Evolutionary conservation across 1,139 yeast species (phyloP), one percentile per base, ranked within the genome.

Genomic region (Taphrina populina): DNA sequence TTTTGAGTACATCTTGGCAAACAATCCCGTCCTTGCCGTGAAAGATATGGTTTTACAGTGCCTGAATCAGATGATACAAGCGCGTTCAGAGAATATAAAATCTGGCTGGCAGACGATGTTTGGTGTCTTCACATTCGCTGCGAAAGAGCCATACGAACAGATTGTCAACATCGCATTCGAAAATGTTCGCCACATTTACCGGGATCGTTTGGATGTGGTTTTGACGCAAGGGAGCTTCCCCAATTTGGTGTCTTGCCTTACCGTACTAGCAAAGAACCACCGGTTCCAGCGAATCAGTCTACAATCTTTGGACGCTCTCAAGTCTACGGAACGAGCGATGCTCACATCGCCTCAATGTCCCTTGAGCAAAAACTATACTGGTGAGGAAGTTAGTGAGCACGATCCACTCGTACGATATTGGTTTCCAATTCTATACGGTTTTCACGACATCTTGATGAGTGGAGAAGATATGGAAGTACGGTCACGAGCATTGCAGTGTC

Each of bases 51-150:
- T 88, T 6, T 74, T 94, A 60, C 96, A 90, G 64, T 90, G 96
- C 70, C 76, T 90, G 63, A 81, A 83, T 63, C 92, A 88, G 66
- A 84, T 94, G 83, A 81, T 92, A 49, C 74, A 81, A 60, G 83
- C 92, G 13, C 84, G 90, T 65, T 81, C 92, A 4, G 73, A 71
- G 4, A 79, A 80, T 60, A 86, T 94, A 60, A 84, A 81, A 67
- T 88, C 97, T 29, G 99, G 99, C 39, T 94, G 99, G 99, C 81
- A 80, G 60, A 83, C 97, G 0, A 83, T 94, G 60, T 82, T 92
- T 65, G 83, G 82, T 21, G 88, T 88, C 1, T 80, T 90, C 63
- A 74, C 81, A 0, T 79, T 77, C 24, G 86, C 86, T 2, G 85
- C 87, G 0, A 73, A 71, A 49, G 82, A 77, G 41, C 72, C 71